phyloP scores from a whole-genome alignment of 169 alveolate genomes.

The Plasmodium cynomolgi region DNA sequence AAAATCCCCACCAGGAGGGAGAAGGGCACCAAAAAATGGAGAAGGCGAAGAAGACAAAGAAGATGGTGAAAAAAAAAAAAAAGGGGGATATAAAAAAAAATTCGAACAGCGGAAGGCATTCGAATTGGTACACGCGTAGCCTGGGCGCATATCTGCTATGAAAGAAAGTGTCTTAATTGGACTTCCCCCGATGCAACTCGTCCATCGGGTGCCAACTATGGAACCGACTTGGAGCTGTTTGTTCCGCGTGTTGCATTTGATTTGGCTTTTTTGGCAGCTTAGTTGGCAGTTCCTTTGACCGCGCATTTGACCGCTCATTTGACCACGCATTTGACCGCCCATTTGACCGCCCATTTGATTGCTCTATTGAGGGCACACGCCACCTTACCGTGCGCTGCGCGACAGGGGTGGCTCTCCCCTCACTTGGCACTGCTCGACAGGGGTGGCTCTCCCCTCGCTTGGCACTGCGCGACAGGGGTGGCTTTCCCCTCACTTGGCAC shows the following conservation, averaged over 20 bases:
- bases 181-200: not conserved
- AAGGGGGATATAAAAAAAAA: not conserved
- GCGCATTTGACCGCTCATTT: not conserved
- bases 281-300: not conserved
- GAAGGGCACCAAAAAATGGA: not conserved
- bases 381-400: not conserved
- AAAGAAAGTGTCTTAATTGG: not conserved
- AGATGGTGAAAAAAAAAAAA: not conserved
- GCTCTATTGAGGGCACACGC: too few relatives aligned
- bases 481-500: conserved; percentile 13
- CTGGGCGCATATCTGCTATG: not conserved
- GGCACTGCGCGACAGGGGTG: too few relatives aligned
- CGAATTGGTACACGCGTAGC: not conserved
- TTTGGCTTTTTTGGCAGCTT: not conserved
- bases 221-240: not conserved
- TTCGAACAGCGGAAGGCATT: not conserved
- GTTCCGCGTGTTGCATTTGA: not conserved
- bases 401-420: not conserved
- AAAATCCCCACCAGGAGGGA: not conserved
- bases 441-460: too few relatives aligned
- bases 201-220: not conserved
- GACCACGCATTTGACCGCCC: not conserved
- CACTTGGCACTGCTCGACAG: conserved; percentile 29
- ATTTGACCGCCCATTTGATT: not conserved
- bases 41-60: not conserved